Evolutionary conservation across 768 basidiomycete species (phyloP).

Genomic region (Daedaleopsis sinensis): DNA sequence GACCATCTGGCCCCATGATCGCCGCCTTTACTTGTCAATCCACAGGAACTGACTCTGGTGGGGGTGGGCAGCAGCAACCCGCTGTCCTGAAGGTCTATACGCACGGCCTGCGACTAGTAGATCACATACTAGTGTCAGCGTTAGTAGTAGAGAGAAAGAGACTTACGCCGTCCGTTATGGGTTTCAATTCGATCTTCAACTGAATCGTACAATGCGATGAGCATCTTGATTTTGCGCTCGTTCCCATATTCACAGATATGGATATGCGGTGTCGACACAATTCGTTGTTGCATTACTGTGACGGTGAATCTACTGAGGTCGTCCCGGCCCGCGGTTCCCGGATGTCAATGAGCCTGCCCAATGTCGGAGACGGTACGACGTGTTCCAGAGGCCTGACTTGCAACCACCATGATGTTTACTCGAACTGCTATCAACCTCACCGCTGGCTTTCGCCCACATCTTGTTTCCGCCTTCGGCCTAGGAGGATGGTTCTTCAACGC

Average conservation of each 20-base stretch:
- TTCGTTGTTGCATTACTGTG: no score
- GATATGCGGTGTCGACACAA: no score
- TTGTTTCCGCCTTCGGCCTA: conserved; percentile 14
- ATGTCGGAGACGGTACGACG: no score
- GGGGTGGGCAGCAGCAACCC: conserved; percentile 9
- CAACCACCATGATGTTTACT: not conserved
- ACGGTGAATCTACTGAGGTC: not conserved
- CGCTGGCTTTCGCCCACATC: conserved; percentile 1
- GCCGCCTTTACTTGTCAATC: conserved; percentile 23
- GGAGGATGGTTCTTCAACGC: conserved; percentile 8
- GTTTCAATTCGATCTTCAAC: conserved; percentile 15
- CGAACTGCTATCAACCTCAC: not conserved
- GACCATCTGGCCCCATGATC: conserved; percentile 12
- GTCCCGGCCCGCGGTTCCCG: not conserved
- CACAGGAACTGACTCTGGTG: not conserved
- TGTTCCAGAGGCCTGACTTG: no score
- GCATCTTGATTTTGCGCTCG: not conserved
- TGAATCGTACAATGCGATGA: not conserved
- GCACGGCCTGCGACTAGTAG: conserved; percentile 32
- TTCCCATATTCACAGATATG: not conserved
- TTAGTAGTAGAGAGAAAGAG: conserved; percentile 38
- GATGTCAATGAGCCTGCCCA: not conserved
- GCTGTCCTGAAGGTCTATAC: conserved; percentile 31
- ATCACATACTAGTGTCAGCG: conserved; percentile 38
- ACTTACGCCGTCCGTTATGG: conserved; percentile 25